phyloP scores from a whole-genome alignment of 2,329 filamentous ascomycete genomes.

The Proliferodiscus dingleyae region DNA sequence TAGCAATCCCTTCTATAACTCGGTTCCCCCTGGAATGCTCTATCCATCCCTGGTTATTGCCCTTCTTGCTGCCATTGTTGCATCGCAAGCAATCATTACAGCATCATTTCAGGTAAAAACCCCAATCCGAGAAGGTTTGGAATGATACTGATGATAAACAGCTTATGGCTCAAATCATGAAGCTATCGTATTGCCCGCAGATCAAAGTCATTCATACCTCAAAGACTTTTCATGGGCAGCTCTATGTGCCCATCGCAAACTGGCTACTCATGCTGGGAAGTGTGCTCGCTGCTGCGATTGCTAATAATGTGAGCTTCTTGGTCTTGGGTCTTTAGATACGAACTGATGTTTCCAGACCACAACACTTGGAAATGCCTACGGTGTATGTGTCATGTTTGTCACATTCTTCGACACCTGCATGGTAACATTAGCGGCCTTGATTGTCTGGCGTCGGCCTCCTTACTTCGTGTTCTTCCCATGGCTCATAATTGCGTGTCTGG shows the following conservation, averaged over 20 bases:
- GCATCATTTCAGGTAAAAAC: slow-evolving; percentile 57
- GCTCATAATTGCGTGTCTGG: slow-evolving; percentile 58
- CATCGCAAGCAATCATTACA: slow-evolving; percentile 74
- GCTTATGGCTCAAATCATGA: slow-evolving; percentile 66
- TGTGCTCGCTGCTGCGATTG: slow-evolving; percentile 65
- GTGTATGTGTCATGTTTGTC: slow-evolving; percentile 27
- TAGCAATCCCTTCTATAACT: slow-evolving; percentile 69
- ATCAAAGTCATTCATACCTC: slow-evolving; percentile 70
- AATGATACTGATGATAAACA: slow-evolving; percentile 32
- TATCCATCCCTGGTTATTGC: slow-evolving; percentile 65
- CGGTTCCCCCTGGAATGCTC: slow-evolving; percentile 61
- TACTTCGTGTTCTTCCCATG: slow-evolving; percentile 57
- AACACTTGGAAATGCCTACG: slow-evolving; percentile 58
- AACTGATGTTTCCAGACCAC: slow-evolving; percentile 44
- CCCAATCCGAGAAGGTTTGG: neutral
- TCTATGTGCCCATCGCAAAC: slow-evolving; percentile 71
- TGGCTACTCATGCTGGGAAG: slow-evolving; percentile 73
- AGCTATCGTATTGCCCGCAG: slow-evolving; percentile 67
- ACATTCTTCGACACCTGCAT: slow-evolving; percentile 50
- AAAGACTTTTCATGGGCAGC: slow-evolving; percentile 63
- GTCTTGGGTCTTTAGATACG: neutral
- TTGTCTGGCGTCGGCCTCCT: slow-evolving; percentile 63
- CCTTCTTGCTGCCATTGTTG: slow-evolving; percentile 68
- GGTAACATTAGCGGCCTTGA: slow-evolving; percentile 63
- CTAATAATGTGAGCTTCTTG: slow-evolving; percentile 53